These are phyloP conservation scores for Tausonia pullulans DNA, from an alignment of 1,284 basidiomycete genomes.

Conservation along the genomic window DNA sequence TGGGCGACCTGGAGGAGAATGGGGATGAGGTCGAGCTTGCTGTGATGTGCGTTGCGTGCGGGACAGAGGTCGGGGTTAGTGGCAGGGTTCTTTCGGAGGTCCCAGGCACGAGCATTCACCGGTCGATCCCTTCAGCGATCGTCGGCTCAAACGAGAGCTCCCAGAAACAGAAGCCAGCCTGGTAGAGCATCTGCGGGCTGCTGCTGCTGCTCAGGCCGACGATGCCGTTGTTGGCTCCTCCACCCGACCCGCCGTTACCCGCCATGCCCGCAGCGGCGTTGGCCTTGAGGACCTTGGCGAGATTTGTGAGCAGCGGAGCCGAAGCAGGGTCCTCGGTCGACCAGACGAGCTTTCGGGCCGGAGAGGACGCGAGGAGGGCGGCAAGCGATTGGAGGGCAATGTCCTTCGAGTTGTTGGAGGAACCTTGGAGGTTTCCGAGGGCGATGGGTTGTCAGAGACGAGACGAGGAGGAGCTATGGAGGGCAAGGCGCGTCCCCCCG, in stretches of 20 bases:
- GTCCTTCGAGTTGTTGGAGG: constrained; percentile 9
- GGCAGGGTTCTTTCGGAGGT: background rate
- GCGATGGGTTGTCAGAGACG: no score
- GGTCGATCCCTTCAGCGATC: constrained; percentile 74
- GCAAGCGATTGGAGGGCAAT: constrained; percentile 14
- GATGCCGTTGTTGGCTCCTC: background rate
- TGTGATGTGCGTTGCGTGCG: constrained; percentile 26
- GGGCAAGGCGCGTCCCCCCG: no score
- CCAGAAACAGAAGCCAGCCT: constrained; percentile 87
- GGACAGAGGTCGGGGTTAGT: background rate
- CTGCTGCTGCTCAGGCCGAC: background rate
- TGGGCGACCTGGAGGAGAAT: constrained; percentile 76
- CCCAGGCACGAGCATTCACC: constrained; percentile 32
- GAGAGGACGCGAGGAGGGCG: constrained; percentile 6
- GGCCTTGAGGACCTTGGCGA: constrained; percentile 64
- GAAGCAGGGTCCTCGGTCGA: background rate
- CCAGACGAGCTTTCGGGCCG: constrained; percentile 7
- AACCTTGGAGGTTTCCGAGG: background rate
- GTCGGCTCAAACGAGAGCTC: constrained; percentile 80
- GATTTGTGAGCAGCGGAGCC: constrained; percentile 36
- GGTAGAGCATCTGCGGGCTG: constrained; percentile 85
- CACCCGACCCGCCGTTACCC: constrained; percentile 6
- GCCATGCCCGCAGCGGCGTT: constrained; percentile 31
- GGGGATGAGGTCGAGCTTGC: constrained; percentile 83
- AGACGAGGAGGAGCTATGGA: background rate